A percentile compares a stretch with the other conserved stretches of the same genome.
Evolutionary conservation across 1,284 basidiomycete species (phyloP).

Genomic region (Ceratobasidium papillatum): DNA sequence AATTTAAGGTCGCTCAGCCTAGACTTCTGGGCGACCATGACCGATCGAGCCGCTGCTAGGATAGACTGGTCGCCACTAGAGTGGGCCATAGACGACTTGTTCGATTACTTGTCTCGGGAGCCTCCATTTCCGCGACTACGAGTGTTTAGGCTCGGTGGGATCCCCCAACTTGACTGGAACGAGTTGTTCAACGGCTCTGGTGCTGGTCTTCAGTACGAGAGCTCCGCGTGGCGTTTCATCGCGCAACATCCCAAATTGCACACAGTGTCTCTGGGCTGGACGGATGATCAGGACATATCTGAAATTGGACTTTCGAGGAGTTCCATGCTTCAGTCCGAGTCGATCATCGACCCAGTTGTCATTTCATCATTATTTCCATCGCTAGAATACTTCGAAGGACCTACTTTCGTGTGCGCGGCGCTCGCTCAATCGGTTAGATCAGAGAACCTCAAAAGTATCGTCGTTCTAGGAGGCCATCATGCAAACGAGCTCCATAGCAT

Average conservation of each 20-base stretch:
- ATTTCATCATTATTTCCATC: background rate
- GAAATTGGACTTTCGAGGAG: background rate
- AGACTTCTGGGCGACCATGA: background rate
- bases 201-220: background rate
- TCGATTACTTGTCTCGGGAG: background rate
- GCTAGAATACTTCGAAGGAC: background rate
- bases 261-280: background rate
- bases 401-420: background rate
- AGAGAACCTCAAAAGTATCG: background rate
- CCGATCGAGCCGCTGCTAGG: background rate
- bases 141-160: background rate
- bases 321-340: background rate
- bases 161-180: background rate
- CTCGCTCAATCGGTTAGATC: background rate
- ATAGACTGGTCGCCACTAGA: background rate
- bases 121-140: background rate
- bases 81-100: background rate
- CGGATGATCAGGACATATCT: background rate
- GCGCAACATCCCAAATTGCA: background rate
- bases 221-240: background rate
- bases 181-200: background rate
- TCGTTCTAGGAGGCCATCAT: background rate
- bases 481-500: background rate
- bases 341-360: background rate
- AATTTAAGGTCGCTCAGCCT: background rate